Evolutionary conservation across 495 filamentous ascomycete species (phyloP).

Genomic region (Thozetella sp.): DNA sequence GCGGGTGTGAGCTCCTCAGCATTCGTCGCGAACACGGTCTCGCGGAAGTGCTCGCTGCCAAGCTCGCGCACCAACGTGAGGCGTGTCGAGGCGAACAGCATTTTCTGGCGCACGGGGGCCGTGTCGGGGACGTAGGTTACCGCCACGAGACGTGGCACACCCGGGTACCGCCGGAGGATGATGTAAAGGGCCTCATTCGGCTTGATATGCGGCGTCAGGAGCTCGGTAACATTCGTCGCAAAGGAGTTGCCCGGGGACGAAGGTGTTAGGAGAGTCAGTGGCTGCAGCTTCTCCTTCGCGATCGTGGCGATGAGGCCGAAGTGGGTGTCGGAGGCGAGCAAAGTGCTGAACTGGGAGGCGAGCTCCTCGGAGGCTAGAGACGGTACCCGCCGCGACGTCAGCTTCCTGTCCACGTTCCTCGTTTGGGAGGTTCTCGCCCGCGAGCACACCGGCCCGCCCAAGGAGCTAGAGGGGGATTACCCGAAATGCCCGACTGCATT

Average conservation of each 20-base stretch:
- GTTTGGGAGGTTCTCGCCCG: too few species aligned
- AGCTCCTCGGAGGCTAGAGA: slow-evolving; percentile 81
- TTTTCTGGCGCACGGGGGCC: slow-evolving; percentile 92
- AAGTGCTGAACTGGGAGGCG: slow-evolving; percentile 74
- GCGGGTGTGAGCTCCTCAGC: slow-evolving; percentile 69
- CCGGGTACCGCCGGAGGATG: slow-evolving; percentile 70
- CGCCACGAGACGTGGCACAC: slow-evolving; percentile 62
- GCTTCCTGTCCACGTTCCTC: too few species aligned
- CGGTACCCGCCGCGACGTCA: too few species aligned
- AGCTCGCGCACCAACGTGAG: slow-evolving; percentile 84
- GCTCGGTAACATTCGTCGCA: slow-evolving; percentile 55
- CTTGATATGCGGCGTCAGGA: slow-evolving; percentile 64
- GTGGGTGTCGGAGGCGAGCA: slow-evolving; percentile 63
- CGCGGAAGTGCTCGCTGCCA: slow-evolving; percentile 83
- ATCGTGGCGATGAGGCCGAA: slow-evolving; percentile 87
- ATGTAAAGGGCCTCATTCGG: slow-evolving; percentile 80
- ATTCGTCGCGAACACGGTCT: slow-evolving; percentile 75
- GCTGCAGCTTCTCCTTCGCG: slow-evolving; percentile 70
- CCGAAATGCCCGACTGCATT: slow-evolving; percentile 91
- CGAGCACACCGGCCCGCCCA: neutral
- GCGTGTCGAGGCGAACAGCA: slow-evolving; percentile 89
- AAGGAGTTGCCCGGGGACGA: slow-evolving; percentile 57
- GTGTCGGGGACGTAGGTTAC: slow-evolving; percentile 90
- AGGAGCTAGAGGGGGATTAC: slow-evolving; percentile 38
- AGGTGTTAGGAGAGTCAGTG: slow-evolving; percentile 60